Evolutionary conservation across 1,284 basidiomycete species (phyloP).

Genomic region (Austroboletus rostrupii): DNA sequence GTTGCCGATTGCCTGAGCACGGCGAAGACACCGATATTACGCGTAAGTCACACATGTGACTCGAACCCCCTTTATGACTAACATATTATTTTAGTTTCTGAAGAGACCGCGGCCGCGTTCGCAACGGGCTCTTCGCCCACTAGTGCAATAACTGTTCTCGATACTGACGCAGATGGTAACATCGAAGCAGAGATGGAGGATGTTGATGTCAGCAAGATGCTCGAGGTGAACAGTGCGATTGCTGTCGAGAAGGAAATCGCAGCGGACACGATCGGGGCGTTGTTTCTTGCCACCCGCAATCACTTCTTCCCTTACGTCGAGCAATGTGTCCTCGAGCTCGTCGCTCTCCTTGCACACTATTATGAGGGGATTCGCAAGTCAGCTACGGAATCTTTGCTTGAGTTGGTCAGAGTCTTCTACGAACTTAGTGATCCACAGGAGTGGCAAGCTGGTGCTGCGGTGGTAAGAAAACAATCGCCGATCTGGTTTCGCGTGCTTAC

Average conservation of each 20-base stretch:
- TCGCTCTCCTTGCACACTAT: constrained; percentile 85
- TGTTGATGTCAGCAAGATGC: constrained; percentile 77
- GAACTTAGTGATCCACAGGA: constrained; percentile 80
- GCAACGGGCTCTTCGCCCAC: constrained; percentile 70
- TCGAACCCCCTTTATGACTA: not conserved
- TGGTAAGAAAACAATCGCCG: constrained; percentile 41
- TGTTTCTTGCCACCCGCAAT: constrained; percentile 80
- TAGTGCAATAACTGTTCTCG: constrained; percentile 60
- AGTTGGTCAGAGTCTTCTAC: constrained; percentile 91
- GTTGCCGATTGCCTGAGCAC: constrained; percentile 83
- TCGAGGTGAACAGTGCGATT: constrained; percentile 94
- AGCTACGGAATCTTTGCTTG: constrained; percentile 84
- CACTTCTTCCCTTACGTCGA: constrained; percentile 92
- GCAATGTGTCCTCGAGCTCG: constrained; percentile 75
- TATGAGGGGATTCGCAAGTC: constrained; percentile 98
- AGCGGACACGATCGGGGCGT: constrained; percentile 90
- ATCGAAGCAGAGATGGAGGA: constrained; percentile 79
- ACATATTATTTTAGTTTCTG: constrained; percentile 36
- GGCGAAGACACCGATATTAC: constrained; percentile 54
- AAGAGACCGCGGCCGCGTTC: constrained; percentile 55
- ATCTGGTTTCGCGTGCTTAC: constrained; percentile 1
- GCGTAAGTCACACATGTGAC: constrained; percentile 32
- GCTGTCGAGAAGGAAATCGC: constrained; percentile 99
- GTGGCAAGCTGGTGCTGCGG: constrained; percentile 75
- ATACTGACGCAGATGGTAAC: constrained; percentile 52